phyloP scores from a whole-genome alignment of 2,329 filamentous ascomycete genomes.

The Trichophaea hybrida region DNA sequence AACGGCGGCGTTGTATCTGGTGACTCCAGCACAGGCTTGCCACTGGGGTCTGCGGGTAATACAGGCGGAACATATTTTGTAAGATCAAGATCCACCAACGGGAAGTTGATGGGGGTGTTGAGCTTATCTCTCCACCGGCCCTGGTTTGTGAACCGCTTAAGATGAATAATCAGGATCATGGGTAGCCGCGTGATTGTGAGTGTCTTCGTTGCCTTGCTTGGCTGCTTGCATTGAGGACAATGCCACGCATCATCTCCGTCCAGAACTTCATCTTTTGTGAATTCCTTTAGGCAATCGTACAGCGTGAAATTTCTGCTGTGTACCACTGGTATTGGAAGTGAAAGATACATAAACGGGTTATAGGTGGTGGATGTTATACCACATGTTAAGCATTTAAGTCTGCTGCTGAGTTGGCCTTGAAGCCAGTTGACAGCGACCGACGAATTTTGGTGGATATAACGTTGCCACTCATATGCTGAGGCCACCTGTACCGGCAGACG shows the following conservation, averaged over 20 bases:
- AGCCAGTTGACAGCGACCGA: slow-evolving; percentile 72
- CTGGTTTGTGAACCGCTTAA: slow-evolving; percentile 52
- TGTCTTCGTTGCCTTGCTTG: slow-evolving; percentile 52
- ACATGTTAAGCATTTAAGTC: slow-evolving; percentile 47
- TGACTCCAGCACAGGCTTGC: slow-evolving; percentile 26
- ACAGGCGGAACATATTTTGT: slow-evolving; percentile 39
- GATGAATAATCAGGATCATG: slow-evolving; percentile 60
- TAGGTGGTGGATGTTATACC: slow-evolving; percentile 50
- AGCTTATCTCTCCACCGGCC: slow-evolving; percentile 49
- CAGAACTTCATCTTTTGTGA: slow-evolving; percentile 53
- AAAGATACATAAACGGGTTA: slow-evolving; percentile 41
- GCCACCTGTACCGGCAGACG: slow-evolving; percentile 47
- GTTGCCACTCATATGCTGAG: slow-evolving; percentile 59
- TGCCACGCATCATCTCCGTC: slow-evolving; percentile 53
- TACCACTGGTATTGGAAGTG: slow-evolving; percentile 33
- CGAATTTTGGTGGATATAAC: slow-evolving; percentile 52
- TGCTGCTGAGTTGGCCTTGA: slow-evolving; percentile 53
- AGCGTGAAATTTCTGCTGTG: slow-evolving; percentile 30
- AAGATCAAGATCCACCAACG: slow-evolving; percentile 54
- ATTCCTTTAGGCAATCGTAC: slow-evolving; percentile 53
- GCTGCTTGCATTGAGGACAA: slow-evolving; percentile 60
- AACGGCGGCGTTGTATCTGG: slow-evolving; percentile 45
- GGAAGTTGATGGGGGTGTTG: slow-evolving; percentile 58
- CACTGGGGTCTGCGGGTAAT: slow-evolving; percentile 29
- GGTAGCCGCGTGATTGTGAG: slow-evolving; percentile 65